These are phyloP conservation scores for Amoeboaphelidium protococcarum DNA, from an alignment of 371 early-diverging fungal genomes.

Conservation along the genomic window DNA sequence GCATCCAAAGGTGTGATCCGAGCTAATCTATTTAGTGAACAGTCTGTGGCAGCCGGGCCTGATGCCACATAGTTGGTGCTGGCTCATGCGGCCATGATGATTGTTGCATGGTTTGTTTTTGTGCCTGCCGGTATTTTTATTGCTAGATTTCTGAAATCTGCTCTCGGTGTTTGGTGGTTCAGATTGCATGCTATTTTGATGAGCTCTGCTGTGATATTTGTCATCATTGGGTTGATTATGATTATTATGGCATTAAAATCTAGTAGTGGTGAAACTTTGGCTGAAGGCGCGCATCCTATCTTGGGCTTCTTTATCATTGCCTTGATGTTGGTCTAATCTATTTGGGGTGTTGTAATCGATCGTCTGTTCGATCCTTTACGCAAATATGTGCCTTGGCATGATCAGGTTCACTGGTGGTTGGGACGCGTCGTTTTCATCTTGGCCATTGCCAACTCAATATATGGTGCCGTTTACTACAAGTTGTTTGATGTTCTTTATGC, in stretches of 20 bases:
- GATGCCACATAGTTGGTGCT: not conserved
- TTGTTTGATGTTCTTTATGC: not conserved
- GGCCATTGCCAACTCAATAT: not conserved
- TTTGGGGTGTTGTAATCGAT: not conserved
- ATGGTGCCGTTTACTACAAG: not conserved
- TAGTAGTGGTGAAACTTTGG: not conserved
- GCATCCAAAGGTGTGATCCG: not conserved
- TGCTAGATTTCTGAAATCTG: not conserved
- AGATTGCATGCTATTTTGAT: not conserved
- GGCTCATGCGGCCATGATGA: not conserved
- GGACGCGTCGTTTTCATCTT: not conserved
- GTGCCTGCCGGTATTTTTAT: not conserved
- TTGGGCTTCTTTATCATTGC: not conserved
- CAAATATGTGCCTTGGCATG: not conserved
- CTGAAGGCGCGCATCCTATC: not conserved
- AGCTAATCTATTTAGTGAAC: not conserved
- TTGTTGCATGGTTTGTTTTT: not conserved
- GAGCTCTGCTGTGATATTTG: not conserved
- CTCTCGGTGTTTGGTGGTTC: not conserved
- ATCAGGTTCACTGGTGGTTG: not conserved
- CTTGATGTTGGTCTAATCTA: not conserved
- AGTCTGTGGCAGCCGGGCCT: not conserved
- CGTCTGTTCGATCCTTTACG: not conserved
- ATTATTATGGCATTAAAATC: not conserved
- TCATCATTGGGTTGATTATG: not conserved